Conservation (phyloP, 192 early-diverging fungal species). For the Umbelopsis sp. region DNA sequence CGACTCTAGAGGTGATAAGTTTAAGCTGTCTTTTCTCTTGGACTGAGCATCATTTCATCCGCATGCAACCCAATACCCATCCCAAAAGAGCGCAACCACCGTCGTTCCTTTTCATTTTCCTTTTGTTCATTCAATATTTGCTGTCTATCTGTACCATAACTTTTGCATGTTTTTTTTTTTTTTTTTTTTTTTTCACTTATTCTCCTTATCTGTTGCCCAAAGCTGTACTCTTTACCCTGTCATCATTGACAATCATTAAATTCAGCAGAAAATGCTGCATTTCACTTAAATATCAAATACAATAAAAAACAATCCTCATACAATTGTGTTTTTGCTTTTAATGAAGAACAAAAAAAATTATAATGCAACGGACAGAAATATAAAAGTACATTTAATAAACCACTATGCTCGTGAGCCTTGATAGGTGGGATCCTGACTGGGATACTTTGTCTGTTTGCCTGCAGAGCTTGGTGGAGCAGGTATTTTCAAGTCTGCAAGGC, state of each 20-base stretch:
- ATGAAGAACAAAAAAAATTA: background rate
- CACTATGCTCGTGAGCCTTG: conserved; percentile 39
- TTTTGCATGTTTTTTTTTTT: background rate
- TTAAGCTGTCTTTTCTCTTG: conserved; percentile 2
- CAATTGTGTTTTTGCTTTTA: background rate
- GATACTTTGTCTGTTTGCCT: conserved; percentile 38
- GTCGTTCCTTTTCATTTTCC: background rate
- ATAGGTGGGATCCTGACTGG: conserved; percentile 60
- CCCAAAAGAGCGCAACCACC: too few relatives aligned
- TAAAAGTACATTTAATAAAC: background rate
- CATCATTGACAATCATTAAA: too few relatives aligned
- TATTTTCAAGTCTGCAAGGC: conserved; percentile 1
- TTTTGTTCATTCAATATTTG: background rate
- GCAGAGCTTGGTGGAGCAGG: conserved; percentile 19
- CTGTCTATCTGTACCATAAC: background rate
- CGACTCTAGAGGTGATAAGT: background rate
- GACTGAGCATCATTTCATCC: background rate
- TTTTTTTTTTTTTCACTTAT: too few relatives aligned
- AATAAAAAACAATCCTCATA: background rate
- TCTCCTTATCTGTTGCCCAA: background rate
- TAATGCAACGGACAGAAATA: background rate
- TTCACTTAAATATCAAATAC: background rate
- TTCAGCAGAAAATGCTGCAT: background rate
- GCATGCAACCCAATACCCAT: background rate
- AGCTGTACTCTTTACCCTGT: background rate